Base-by-base conservation (phyloP, 179 eudicot species). In the Drosera spatulata region DNA sequence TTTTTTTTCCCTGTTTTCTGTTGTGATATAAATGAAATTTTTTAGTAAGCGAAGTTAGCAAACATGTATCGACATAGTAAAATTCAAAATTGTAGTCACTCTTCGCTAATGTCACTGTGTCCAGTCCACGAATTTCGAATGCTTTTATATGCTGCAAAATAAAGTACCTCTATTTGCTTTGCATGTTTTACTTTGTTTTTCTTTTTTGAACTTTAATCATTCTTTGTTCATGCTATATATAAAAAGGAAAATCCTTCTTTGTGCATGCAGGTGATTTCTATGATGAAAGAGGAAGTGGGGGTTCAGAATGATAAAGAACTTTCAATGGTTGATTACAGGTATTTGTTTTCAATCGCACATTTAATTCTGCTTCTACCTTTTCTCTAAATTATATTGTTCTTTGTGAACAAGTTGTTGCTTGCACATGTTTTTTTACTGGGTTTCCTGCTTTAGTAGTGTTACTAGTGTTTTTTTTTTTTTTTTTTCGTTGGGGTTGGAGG, bases 291-390 rank as follows among this genome's bases (percentile, higher is more conserved):
- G 71, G 81, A 82, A 62, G 44, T 87, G 65, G 87, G 80, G 59
- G 41, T 88, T 53, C 65, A 70, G 42, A 61, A 66, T 63, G 83
- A 81, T 54, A 83, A 85, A 70, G 77, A 80, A 12, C 96, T 91
- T 65, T 91, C 97, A 1, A 65, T 71, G 58, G 96, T 91, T 74
- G 96, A 85, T 68, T 91, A 88, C 75, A 79, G 78, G 97, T 90
- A 64, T 48, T 64, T 65, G 57, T 39, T 46, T 44, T 70, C 37
- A 22, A 22, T 22, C 33, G 33, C 33, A 22, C 33, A 22, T 4
- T 43, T 43, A 4, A 43, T 13, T 5, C 55, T 43, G 13, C 41
- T 62, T 33, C 44, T 44, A 10, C 10, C 3, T 14, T 45, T 44
- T n/a, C 14, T 14, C 22, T 43, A 4, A 58, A 0, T 57, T 6